phyloP scores from a whole-genome alignment of 1,139 yeast genomes.

The Taphrina communis region DNA sequence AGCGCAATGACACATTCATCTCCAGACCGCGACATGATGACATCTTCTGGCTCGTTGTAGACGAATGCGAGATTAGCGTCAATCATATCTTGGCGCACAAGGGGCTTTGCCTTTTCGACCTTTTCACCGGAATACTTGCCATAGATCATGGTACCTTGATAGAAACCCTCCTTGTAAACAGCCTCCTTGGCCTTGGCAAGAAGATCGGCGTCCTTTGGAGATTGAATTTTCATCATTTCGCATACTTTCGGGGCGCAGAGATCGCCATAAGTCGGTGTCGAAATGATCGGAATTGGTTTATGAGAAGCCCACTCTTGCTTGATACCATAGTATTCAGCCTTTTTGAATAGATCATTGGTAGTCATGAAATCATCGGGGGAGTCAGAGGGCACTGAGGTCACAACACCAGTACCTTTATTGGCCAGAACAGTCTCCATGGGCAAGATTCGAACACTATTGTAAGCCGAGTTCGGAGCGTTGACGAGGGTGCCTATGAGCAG shows the following conservation, averaged over 20 bases:
- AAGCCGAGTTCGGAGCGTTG: slow-evolving; percentile 78
- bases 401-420: slow-evolving; percentile 97
- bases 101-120: slow-evolving; percentile 89
- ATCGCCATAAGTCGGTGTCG: slow-evolving; percentile 86
- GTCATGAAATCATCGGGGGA: slow-evolving; percentile 97
- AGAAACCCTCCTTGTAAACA: slow-evolving; percentile 96
- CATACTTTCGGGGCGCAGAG: slow-evolving; percentile 84
- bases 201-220: slow-evolving; percentile 88
- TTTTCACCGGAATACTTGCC: slow-evolving; percentile 88
- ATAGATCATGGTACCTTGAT: slow-evolving; percentile 78
- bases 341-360: slow-evolving; percentile 77
- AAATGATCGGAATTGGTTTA: slow-evolving; percentile 74
- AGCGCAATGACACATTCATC: slow-evolving; percentile 95
- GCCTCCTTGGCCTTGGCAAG: slow-evolving; percentile 91
- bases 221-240: slow-evolving; percentile 85
- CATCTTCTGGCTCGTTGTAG: slow-evolving; percentile 92
- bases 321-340: slow-evolving; percentile 88
- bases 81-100: slow-evolving; percentile 81
- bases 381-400: slow-evolving; percentile 97
- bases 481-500: slow-evolving; percentile 84
- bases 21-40: slow-evolving; percentile 91
- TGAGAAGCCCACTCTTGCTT: slow-evolving; percentile 83
- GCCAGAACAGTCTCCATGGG: slow-evolving; percentile 99
- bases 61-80: slow-evolving; percentile 80
- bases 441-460: slow-evolving; percentile 75